Conservation (phyloP, 2,329 filamentous ascomycete species). For the Cercospora berteroae region DNA sequence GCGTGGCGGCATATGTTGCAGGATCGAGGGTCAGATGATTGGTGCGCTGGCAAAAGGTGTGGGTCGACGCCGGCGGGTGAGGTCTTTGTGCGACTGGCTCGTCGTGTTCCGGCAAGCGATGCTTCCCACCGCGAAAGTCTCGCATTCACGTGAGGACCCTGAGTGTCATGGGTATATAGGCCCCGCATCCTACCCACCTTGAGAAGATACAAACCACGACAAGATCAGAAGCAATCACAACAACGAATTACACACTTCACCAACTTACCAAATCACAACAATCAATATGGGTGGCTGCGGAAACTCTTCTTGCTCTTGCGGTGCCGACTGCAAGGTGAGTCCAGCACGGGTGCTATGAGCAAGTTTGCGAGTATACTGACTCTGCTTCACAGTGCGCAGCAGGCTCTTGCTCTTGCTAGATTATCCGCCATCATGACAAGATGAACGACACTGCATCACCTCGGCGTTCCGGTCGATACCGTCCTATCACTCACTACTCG, state of each 20-base stretch:
- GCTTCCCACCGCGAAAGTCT: neutral
- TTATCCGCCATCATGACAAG: neutral
- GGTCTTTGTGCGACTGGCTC: conserved; percentile 15
- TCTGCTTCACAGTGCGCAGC: conserved; percentile 24
- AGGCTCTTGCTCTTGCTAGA: conserved; percentile 33
- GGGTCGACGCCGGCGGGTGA: conserved; percentile 3
- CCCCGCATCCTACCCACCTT: conserved; percentile 1
- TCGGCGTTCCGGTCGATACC: conserved; percentile 6
- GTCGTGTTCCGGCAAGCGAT: neutral
- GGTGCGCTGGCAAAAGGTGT: conserved; percentile 6
- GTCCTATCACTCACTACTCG: neutral
- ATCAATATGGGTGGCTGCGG: conserved; percentile 38
- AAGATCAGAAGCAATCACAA: conserved; percentile 5
- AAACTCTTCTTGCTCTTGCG: conserved; percentile 36
- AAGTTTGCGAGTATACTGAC: neutral
- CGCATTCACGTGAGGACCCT: neutral
- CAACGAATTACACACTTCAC: neutral
- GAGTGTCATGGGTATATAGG: neutral
- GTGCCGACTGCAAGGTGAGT: conserved; percentile 27
- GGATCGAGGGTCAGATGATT: conserved; percentile 1
- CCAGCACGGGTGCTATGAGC: neutral
- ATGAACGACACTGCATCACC: conserved; percentile 8
- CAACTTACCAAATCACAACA: conserved; percentile 8
- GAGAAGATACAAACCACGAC: conserved; percentile 4
- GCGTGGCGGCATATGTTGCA: conserved; percentile 4